Conservation (phyloP, 768 basidiomycete species). For the Termitomyces sp. region DNA sequence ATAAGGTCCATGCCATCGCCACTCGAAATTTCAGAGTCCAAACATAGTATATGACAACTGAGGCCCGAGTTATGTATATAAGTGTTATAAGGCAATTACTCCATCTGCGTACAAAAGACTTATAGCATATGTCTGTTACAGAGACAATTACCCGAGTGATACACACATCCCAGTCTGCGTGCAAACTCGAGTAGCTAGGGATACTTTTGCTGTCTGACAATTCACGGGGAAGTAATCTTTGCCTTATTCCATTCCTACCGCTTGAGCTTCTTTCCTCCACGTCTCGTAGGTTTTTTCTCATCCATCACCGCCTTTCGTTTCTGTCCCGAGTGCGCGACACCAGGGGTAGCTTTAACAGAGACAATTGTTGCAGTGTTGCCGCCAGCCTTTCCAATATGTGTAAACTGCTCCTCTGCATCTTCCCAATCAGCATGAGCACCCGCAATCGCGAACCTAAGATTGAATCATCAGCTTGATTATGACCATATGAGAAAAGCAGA, state of each 20-base stretch:
- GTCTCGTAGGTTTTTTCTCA: constrained; percentile 44
- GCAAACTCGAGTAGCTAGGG: too few species aligned
- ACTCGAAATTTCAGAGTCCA: too few species aligned
- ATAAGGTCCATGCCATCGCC: too few species aligned
- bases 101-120: too few species aligned
- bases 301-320: constrained; percentile 53
- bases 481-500: not conserved
- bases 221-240: too few species aligned
- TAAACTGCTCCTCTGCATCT: constrained; percentile 67
- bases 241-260: constrained; percentile 12
- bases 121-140: too few species aligned
- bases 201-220: too few species aligned
- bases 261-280: constrained; percentile 39
- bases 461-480: constrained; percentile 14
- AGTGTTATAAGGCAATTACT: too few species aligned
- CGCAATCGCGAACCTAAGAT: constrained; percentile 67
- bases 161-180: too few species aligned
- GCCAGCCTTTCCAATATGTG: constrained; percentile 26
- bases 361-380: constrained; percentile 61
- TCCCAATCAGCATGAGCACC: constrained; percentile 68
- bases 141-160: too few species aligned
- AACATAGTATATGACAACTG: too few species aligned
- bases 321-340: constrained; percentile 26
- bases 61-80: too few species aligned
- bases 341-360: constrained; percentile 53